Percentiles rank a stretch among this genome's conserved stretches.
These are phyloP conservation scores for Diaporthe sp. DNA, from an alignment of 2,329 filamentous ascomycete species.

Conservation along the genomic window DNA sequence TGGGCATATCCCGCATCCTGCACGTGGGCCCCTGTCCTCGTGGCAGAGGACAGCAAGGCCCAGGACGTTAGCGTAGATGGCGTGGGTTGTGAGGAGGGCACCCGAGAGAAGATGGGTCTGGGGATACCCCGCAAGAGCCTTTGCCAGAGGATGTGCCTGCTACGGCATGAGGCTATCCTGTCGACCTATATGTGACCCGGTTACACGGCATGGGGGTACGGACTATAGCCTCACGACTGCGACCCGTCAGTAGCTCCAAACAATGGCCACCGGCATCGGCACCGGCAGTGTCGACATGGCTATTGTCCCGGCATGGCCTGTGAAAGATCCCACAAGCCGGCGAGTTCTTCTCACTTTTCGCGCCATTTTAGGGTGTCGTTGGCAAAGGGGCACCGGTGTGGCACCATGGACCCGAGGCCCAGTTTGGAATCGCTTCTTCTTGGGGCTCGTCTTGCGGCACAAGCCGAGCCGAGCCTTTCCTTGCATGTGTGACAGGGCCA, in stretches of 20 bases:
- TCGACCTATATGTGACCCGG: background rate
- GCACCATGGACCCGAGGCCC: background rate
- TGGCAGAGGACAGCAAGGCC: background rate
- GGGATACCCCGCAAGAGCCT: conserved; percentile 20
- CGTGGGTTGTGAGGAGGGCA: conserved; percentile 1
- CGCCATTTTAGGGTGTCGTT: conserved; percentile 26
- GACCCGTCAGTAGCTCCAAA: background rate
- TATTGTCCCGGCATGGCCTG: background rate
- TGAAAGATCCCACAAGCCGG: background rate
- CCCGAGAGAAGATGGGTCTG: background rate
- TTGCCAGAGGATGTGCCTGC: background rate
- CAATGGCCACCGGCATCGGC: conserved; percentile 2
- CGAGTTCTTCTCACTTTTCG: conserved; percentile 6
- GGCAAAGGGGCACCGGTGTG: conserved; percentile 21
- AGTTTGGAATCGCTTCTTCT: conserved; percentile 9
- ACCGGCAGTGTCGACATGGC: background rate
- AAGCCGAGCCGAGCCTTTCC: background rate
- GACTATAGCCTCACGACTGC: background rate
- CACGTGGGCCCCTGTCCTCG: background rate
- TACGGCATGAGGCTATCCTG: background rate
- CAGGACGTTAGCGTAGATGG: conserved; percentile 6
- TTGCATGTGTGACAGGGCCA: background rate
- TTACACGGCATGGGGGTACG: background rate
- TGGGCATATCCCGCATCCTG: conserved; percentile 20
- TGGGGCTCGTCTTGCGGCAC: background rate